Percentiles rank a stretch among this genome's conserved stretches.
Evolutionary conservation across 805 yeast species (phyloP).

Genomic region (Yarrowia sp.): DNA sequence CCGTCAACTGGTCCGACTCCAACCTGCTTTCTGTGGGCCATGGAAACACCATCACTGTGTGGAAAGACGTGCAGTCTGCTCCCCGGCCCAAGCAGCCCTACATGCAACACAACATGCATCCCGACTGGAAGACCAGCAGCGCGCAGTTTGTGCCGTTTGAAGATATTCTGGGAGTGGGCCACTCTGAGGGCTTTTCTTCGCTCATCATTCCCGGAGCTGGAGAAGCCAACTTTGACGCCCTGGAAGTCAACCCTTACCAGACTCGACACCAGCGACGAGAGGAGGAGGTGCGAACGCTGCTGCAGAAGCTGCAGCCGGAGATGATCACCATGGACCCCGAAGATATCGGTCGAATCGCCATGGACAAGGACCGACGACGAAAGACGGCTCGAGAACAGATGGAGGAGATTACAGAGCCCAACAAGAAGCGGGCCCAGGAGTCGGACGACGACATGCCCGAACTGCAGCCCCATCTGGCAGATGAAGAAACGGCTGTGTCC

Average conservation of each 20-base stretch:
- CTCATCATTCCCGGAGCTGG: constrained; percentile 94
- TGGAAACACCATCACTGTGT: constrained; percentile 92
- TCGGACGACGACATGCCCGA: constrained; percentile 51
- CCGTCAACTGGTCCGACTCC: constrained; percentile 77
- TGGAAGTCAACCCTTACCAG: constrained; percentile 90
- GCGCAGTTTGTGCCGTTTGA: constrained; percentile 86
- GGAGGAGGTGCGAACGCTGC: constrained; percentile 76
- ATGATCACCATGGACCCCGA: constrained; percentile 88
- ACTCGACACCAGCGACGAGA: constrained; percentile 91
- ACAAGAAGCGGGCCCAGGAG: constrained; percentile 44
- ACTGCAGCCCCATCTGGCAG: constrained; percentile 65
- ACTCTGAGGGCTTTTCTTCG: constrained; percentile 72
- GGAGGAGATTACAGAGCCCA: constrained; percentile 38
- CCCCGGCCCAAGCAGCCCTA: constrained; percentile 52
- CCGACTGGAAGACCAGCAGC: constrained; percentile 69
- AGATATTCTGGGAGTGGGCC: constrained; percentile 92
- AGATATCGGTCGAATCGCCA: constrained; percentile 79
- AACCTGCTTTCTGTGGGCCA: constrained; percentile 87
- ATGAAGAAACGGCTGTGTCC: constrained; percentile 80
- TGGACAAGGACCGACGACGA: constrained; percentile 59
- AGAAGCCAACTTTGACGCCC: constrained; percentile 94
- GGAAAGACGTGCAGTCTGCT: constrained; percentile 75
- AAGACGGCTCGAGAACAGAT: constrained; percentile 50
- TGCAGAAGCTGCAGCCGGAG: constrained; percentile 88
- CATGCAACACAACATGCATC: constrained; percentile 74